phyloP scores from a whole-genome alignment of 371 early-diverging fungal species.

The Rhizoclosmatium hyalinum region DNA sequence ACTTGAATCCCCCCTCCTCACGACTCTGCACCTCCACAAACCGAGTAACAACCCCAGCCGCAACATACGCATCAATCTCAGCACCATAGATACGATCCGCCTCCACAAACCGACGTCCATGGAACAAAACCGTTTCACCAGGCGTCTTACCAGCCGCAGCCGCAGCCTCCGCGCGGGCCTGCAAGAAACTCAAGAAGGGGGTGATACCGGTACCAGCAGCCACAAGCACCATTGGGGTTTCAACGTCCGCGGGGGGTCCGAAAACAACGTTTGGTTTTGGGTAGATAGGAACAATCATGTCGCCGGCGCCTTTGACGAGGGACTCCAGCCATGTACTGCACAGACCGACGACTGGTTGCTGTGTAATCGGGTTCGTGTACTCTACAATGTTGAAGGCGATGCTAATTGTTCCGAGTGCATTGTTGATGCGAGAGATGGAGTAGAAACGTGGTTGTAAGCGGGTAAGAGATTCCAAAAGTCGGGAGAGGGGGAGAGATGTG shows the following conservation, averaged over 20 bases:
- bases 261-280: slow-evolving; percentile 61
- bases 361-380: slow-evolving; percentile 56
- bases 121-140: slow-evolving; percentile 58
- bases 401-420: slow-evolving; percentile 56
- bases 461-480: slow-evolving; percentile 77
- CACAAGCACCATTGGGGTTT: slow-evolving; percentile 74
- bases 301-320: slow-evolving; percentile 6
- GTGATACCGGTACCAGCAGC: slow-evolving; percentile 92
- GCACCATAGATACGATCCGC: slow-evolving; percentile 67
- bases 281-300: slow-evolving; percentile 51
- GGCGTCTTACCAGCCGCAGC: neutral
- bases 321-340: slow-evolving; percentile 83
- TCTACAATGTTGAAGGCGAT: slow-evolving; percentile 90
- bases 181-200: slow-evolving; percentile 84
- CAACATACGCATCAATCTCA: slow-evolving; percentile 55
- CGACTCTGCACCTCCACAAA: slow-evolving; percentile 50
- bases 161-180: slow-evolving; percentile 50
- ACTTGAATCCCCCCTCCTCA: slow-evolving; percentile 52
- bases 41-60: slow-evolving; percentile 62
- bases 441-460: slow-evolving; percentile 87
- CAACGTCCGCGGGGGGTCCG: slow-evolving; percentile 61
- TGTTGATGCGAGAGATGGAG: slow-evolving; percentile 68
- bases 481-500: slow-evolving; percentile 60
- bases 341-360: slow-evolving; percentile 58
- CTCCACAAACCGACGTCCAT: slow-evolving; percentile 77